Conservation (phyloP, 192 early-diverging fungal species). For the Rhizophagus prolifer region DNA sequence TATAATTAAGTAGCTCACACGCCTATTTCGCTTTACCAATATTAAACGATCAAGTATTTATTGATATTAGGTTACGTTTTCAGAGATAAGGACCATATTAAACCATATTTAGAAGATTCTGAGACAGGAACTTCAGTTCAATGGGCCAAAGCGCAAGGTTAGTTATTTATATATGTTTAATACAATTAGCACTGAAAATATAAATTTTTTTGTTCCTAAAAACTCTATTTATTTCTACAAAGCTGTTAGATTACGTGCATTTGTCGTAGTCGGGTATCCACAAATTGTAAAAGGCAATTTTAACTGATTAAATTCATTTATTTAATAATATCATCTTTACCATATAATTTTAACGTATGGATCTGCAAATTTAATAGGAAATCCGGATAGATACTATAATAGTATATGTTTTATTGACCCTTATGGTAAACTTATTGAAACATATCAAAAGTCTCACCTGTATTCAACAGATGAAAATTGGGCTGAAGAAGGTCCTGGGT, state of each 20-base stretch:
- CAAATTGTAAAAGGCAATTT: slow-evolving; percentile 37
- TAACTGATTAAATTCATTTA: neutral
- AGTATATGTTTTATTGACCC: slow-evolving; percentile 59
- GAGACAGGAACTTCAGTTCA: slow-evolving; percentile 50
- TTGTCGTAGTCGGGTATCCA: slow-evolving; percentile 73
- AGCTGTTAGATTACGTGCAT: slow-evolving; percentile 55
- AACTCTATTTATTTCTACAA: slow-evolving; percentile 3
- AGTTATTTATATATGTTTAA: neutral
- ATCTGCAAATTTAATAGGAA: neutral
- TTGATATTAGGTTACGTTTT: slow-evolving; percentile 65
- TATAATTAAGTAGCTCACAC: neutral
- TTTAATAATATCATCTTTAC: neutral
- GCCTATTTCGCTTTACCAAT: neutral
- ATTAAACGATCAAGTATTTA: neutral
- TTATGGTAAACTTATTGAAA: slow-evolving; percentile 44
- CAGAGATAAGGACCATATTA: slow-evolving; percentile 52
- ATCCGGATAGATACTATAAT: slow-evolving; percentile 57
- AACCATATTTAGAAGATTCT: slow-evolving; percentile 57
- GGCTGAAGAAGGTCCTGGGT: slow-evolving; percentile 69
- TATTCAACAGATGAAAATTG: slow-evolving; percentile 72
- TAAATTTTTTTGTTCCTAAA: neutral
- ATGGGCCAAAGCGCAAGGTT: slow-evolving; percentile 68
- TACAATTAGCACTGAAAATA: neutral
- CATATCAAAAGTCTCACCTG: slow-evolving; percentile 73
- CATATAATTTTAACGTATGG: neutral